A percentile compares a stretch with the other conserved stretches of the same genome.
These are phyloP conservation scores for Backusella luteola DNA, from an alignment of 192 early-diverging fungal species.

Conservation along the genomic window DNA sequence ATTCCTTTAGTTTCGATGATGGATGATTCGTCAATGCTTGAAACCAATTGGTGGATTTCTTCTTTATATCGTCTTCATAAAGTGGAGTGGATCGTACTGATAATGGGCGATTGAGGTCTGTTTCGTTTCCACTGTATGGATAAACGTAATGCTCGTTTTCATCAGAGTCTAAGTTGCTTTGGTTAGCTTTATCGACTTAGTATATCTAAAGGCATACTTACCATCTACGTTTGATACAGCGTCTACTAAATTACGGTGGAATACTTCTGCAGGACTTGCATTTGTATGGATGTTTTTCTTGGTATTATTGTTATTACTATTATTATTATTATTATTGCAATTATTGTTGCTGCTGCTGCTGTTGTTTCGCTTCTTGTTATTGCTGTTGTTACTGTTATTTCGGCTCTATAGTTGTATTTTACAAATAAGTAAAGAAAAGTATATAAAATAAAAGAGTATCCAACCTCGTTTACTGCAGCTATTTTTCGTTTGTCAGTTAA, in stretches of 20 bases:
- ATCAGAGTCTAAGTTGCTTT: slow-evolving; percentile 30
- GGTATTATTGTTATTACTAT: not conserved
- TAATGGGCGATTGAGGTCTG: not conserved
- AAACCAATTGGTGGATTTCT: not conserved
- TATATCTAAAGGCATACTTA: not conserved
- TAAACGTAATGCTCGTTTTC: slow-evolving; percentile 39
- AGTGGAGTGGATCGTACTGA: slow-evolving; percentile 19
- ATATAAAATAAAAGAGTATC: not conserved
- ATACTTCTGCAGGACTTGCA: slow-evolving; percentile 29
- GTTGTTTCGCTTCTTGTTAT: not conserved
- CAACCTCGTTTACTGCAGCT: not conserved
- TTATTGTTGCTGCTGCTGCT: not conserved
- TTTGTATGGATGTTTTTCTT: slow-evolving; percentile 9
- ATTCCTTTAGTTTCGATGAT: not conserved
- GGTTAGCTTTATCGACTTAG: not conserved
- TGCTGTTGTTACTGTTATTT: not conserved
- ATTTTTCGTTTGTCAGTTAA: not conserved
- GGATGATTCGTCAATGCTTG: slow-evolving; percentile 7
- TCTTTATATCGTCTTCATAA: not conserved
- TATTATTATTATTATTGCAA: not conserved
- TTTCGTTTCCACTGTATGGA: slow-evolving; percentile 26
- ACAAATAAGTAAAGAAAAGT: not conserved
- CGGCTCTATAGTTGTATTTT: not conserved
- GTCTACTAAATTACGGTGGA: slow-evolving; percentile 29
- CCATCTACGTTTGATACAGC: slow-evolving; percentile 36